These are phyloP conservation scores for Phialophora expanda DNA, from an alignment of 2,329 filamentous ascomycete species.

Conservation along the genomic window DNA sequence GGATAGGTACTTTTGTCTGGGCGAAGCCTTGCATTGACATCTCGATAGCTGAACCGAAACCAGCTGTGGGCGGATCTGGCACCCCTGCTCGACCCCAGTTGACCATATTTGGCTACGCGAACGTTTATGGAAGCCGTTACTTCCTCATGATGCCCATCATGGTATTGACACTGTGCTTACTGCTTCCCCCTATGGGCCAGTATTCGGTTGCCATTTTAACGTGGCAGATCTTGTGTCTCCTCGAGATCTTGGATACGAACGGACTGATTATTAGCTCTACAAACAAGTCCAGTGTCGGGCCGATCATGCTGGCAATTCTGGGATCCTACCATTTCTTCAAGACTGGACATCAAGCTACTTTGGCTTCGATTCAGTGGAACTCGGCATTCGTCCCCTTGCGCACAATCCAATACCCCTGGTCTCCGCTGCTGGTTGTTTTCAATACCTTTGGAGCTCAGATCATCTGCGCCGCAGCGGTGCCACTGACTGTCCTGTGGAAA, in stretches of 20 bases:
- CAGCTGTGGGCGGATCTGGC: slow-evolving; percentile 49
- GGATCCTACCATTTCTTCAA: slow-evolving; percentile 97
- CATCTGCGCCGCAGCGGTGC: slow-evolving; percentile 77
- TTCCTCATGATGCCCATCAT: slow-evolving; percentile 81
- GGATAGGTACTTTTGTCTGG: slow-evolving; percentile 83
- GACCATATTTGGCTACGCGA: slow-evolving; percentile 87
- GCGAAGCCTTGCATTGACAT: slow-evolving; percentile 83
- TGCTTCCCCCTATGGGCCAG: slow-evolving; percentile 93
- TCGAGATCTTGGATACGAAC: slow-evolving; percentile 68
- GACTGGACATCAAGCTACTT: slow-evolving; percentile 89
- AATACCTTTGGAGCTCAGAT: slow-evolving; percentile 93
- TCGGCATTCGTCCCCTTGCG: slow-evolving; percentile 83
- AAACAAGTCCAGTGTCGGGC: slow-evolving; percentile 64
- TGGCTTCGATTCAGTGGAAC: slow-evolving; percentile 94
- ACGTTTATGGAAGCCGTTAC: slow-evolving; percentile 89
- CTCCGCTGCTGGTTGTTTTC: slow-evolving; percentile 76
- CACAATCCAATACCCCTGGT: slow-evolving; percentile 81
- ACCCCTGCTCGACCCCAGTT: slow-evolving; percentile 56
- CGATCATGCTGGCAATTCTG: slow-evolving; percentile 81
- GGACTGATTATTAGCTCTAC: slow-evolving; percentile 60
- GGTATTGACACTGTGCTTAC: slow-evolving; percentile 75
- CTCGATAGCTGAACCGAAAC: slow-evolving; percentile 50
- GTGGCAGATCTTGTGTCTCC: slow-evolving; percentile 83
- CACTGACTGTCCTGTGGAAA: slow-evolving; percentile 87
- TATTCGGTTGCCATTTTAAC: slow-evolving; percentile 80